Evolutionary conservation across 2,329 filamentous ascomycete species (phyloP), one percentile per base, ranked within the genome.

Genomic region (Aspergillus ochraceoroseus): DNA sequence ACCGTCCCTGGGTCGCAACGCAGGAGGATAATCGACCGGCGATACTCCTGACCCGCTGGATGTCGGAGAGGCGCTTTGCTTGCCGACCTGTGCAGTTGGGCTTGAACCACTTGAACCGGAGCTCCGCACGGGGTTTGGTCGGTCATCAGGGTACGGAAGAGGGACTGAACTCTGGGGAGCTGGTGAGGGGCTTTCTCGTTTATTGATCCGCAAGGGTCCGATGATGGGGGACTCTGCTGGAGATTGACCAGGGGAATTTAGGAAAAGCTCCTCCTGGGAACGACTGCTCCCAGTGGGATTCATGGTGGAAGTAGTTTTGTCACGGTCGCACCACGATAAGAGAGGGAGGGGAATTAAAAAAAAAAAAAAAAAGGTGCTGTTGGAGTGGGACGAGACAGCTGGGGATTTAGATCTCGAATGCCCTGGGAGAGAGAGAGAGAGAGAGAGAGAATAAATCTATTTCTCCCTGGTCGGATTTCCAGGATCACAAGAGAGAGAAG

Each of bases 141-240:
- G 77, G 59, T 86, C 82, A 54, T 85, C 81, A 27, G 86, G 85
- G 55, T 89, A 92, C 0, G 82, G 81, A 15, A 86, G 69, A 46
- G 76, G 67, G 43, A 74, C 26, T 23, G 32, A 83, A 40, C 73
- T 66, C 55, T 58, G 63, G 57, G 60, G 57, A 18, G 62, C 62
- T 23, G 79, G 79, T 37, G 73, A 73, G 20, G 82, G 77, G 43
- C 81, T 84, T 54, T 80, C 77, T 41, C 82, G 80, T 65, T 94
- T 94, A 70, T 82, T 83, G 62, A 94, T 94, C 58, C 87, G 80
- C 66, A 95, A 67, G 45, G 88, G 88, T 56, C 85, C 85, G 53
- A 94, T 77, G 12, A 85, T 86, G 43, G 87, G 85, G 56, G 85
- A 87, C 56, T 87, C 80, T 31, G 66, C 64, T 40, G 65, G 68